A percentile compares a stretch with the other conserved stretches of the same genome.
Conservation (phyloP, 2,329 filamentous ascomycete genomes). For the Endoconidiophora polonica region DNA sequence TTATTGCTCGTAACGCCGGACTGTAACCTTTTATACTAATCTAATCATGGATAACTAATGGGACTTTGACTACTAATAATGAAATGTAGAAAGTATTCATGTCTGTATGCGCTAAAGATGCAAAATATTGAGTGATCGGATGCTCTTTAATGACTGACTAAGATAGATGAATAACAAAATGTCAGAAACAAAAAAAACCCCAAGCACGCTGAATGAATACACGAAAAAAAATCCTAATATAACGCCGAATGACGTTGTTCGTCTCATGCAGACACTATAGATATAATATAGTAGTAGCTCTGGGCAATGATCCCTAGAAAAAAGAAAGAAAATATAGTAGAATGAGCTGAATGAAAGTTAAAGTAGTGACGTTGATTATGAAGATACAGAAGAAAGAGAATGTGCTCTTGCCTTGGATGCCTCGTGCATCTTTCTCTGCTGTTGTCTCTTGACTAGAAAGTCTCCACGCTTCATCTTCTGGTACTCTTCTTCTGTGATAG, state of each 20-base stretch:
- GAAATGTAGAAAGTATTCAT: no score
- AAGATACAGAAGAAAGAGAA: background rate
- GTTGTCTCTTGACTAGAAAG: slow-evolving; percentile 10
- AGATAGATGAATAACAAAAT: slow-evolving; percentile 1
- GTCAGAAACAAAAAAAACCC: slow-evolving; percentile 8
- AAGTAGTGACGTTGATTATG: no score
- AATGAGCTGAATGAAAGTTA: no score
- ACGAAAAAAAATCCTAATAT: background rate
- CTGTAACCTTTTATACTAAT: no score
- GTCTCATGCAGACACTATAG: background rate
- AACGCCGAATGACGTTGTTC: background rate
- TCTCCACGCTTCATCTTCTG: slow-evolving; percentile 20
- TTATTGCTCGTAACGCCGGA: no score
- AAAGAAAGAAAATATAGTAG: background rate
- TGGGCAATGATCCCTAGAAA: background rate
- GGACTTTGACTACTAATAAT: no score
- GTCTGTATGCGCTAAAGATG: no score
- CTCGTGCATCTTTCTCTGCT: slow-evolving; percentile 5
- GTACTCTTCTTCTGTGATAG: slow-evolving; percentile 19
- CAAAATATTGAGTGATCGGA: no score
- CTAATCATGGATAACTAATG: no score
- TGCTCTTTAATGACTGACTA: no score
- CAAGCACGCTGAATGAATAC: background rate
- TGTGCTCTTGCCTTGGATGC: background rate
- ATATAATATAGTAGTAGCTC: no score